Percentiles rank a stretch among this genome's conserved stretches.
These are phyloP conservation scores for Podaxis sp. DNA, from an alignment of 768 basidiomycete species.

Conservation along the genomic window DNA sequence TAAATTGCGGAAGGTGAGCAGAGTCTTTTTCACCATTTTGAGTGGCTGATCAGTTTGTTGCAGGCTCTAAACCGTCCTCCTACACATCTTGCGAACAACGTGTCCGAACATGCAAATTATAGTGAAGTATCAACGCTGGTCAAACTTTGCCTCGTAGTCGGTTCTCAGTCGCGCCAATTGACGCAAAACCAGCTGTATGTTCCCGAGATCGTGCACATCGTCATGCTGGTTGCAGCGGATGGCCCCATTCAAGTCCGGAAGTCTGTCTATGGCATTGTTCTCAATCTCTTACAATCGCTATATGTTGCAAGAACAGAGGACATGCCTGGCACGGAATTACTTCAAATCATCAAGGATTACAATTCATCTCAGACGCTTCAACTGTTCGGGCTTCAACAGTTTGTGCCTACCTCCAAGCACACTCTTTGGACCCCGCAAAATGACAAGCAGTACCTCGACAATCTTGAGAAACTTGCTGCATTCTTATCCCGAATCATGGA, in stretches of 20 bases:
- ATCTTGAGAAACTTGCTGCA: slow-evolving; percentile 62
- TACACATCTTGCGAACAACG: slow-evolving; percentile 56
- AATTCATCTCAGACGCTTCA: slow-evolving; percentile 55
- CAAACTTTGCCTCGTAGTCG: slow-evolving; percentile 71
- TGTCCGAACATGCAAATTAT: slow-evolving; percentile 76
- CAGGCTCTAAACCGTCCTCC: slow-evolving; percentile 77
- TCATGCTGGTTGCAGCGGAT: slow-evolving; percentile 73
- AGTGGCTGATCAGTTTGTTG: not conserved
- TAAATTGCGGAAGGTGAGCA: slow-evolving; percentile 72
- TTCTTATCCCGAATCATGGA: slow-evolving; percentile 66
- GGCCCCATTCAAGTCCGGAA: slow-evolving; percentile 76
- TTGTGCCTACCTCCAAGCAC: slow-evolving; percentile 70
- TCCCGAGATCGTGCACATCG: slow-evolving; percentile 80
- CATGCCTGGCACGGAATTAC: slow-evolving; percentile 57
- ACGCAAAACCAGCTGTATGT: slow-evolving; percentile 75
- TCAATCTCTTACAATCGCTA: slow-evolving; percentile 81
- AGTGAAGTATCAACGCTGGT: slow-evolving; percentile 79
- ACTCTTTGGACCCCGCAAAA: slow-evolving; percentile 50
- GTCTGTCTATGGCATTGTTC: slow-evolving; percentile 77
- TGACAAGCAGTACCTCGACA: slow-evolving; percentile 60
- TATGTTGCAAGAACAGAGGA: slow-evolving; percentile 63
- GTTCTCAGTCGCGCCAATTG: slow-evolving; percentile 63
- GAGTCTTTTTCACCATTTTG: not conserved
- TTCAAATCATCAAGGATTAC: slow-evolving; percentile 61
- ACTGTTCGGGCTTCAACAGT: slow-evolving; percentile 71